Percentiles rank a stretch among this genome's conserved stretches.
Conservation (phyloP, 1,284 basidiomycete species). For the Malassezia furfur region DNA sequence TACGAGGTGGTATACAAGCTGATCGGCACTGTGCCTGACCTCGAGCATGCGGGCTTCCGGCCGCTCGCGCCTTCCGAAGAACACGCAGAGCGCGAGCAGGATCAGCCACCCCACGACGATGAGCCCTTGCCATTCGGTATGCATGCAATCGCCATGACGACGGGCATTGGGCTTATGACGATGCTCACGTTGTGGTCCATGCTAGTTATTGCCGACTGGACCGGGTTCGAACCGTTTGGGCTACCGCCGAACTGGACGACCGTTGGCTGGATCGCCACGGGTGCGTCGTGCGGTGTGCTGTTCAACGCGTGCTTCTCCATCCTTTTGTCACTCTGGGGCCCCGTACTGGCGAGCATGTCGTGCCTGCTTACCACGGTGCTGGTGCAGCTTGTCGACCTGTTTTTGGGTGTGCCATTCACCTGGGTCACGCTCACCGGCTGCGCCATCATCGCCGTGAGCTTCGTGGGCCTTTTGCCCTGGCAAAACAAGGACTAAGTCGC, state of each 20-base stretch:
- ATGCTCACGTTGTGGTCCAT: conserved; percentile 35
- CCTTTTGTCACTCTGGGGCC: conserved; percentile 42
- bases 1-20: conserved; percentile 46
- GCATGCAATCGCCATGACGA: conserved; percentile 44
- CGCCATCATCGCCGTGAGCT: conserved; percentile 34
- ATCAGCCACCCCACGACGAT: not conserved
- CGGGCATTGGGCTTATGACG: conserved; percentile 41
- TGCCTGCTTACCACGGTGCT: conserved; percentile 44
- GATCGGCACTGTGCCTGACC: conserved; percentile 30
- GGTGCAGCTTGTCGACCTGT: conserved; percentile 32
- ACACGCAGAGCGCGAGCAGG: not conserved
- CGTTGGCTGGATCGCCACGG: conserved; percentile 21
- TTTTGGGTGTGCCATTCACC: conserved; percentile 29
- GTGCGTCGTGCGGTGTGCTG: conserved; percentile 36
- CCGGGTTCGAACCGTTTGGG: conserved; percentile 36
- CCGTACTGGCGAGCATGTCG: conserved; percentile 41
- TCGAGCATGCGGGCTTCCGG: not conserved
- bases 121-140: conserved; percentile 39
- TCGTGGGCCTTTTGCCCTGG: conserved; percentile 18
- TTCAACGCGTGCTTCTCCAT: conserved; percentile 39
- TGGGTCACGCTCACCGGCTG: conserved; percentile 37
- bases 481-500: not conserved
- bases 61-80: not conserved
- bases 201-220: conserved; percentile 24
- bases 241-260: conserved; percentile 29